Evolutionary conservation across 2,329 filamentous ascomycete species (phyloP).

Genomic region (Phyllosticta citriasiana): DNA sequence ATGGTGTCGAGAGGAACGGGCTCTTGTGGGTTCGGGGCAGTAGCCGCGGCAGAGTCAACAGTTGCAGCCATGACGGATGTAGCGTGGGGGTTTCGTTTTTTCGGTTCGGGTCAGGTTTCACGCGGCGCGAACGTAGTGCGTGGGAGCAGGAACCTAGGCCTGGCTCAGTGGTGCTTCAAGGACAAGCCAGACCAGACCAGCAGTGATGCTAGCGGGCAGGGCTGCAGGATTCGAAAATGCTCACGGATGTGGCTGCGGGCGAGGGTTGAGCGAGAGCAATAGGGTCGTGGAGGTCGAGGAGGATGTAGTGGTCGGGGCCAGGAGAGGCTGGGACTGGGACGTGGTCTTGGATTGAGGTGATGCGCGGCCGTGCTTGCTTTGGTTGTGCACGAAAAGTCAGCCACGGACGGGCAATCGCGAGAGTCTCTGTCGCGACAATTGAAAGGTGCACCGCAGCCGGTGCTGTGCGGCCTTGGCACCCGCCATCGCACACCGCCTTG

Average conservation of each 20-base stretch:
- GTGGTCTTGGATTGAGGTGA: not conserved
- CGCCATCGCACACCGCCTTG: not conserved
- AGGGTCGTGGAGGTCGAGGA: not conserved
- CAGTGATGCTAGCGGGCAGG: not conserved
- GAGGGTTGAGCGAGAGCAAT: not conserved
- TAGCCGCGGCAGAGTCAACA: conserved; percentile 4
- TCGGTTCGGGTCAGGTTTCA: not conserved
- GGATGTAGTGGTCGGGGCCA: not conserved
- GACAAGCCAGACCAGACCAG: not conserved
- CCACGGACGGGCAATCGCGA: not conserved
- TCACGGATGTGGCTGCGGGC: not conserved
- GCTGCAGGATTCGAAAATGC: conserved; percentile 2
- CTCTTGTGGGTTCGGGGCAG: conserved; percentile 30
- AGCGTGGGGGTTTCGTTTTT: not conserved
- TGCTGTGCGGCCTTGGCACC: not conserved
- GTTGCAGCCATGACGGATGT: conserved; percentile 4
- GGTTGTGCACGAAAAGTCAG: not conserved
- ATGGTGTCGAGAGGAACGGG: conserved; percentile 47
- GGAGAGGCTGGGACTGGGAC: not conserved
- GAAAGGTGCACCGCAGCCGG: too few species aligned
- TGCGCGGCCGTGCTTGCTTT: not conserved
- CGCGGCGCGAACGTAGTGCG: not conserved
- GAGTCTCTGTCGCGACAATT: not conserved
- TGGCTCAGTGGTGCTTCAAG: conserved; percentile 10
- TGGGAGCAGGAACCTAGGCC: conserved; percentile 1